Evolutionary conservation across 495 filamentous ascomycete species (phyloP).

Genomic region (Rusavskia elegans): DNA sequence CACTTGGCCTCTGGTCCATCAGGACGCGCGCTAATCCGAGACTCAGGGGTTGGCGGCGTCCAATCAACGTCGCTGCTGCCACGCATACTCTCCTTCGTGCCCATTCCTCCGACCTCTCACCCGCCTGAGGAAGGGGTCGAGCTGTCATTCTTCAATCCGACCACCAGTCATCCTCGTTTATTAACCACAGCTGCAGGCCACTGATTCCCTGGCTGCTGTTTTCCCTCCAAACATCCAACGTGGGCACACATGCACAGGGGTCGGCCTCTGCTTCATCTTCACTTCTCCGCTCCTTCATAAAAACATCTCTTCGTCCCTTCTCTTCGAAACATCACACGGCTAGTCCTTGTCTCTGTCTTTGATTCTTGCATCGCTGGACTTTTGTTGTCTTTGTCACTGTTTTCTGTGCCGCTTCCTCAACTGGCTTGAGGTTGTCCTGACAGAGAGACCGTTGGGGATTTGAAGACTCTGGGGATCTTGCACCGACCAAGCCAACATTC

Average conservation of each 20-base stretch:
- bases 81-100: background rate
- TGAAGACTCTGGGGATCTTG: background rate
- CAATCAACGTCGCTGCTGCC: background rate
- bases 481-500: background rate
- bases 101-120: background rate
- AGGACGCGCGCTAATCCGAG: slow-evolving; percentile 1
- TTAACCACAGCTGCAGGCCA: slow-evolving; percentile 7
- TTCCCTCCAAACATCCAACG: slow-evolving; percentile 10
- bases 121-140: background rate
- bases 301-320: slow-evolving; percentile 5
- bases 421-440: slow-evolving; percentile 10
- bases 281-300: slow-evolving; percentile 8
- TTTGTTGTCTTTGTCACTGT: background rate
- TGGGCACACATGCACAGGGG: slow-evolving; percentile 5
- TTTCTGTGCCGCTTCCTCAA: slow-evolving; percentile 3
- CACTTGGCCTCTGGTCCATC: background rate
- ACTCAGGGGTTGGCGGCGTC: background rate
- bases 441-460: background rate
- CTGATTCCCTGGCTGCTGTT: slow-evolving; percentile 1
- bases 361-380: background rate
- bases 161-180: background rate
- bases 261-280: slow-evolving; percentile 9
- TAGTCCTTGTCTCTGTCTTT: background rate
- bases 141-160: background rate
- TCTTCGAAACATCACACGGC: slow-evolving; percentile 6